Evolutionary conservation across 805 yeast species (phyloP), one percentile per base, ranked within the genome.

Genomic region (Candida schatavii): DNA sequence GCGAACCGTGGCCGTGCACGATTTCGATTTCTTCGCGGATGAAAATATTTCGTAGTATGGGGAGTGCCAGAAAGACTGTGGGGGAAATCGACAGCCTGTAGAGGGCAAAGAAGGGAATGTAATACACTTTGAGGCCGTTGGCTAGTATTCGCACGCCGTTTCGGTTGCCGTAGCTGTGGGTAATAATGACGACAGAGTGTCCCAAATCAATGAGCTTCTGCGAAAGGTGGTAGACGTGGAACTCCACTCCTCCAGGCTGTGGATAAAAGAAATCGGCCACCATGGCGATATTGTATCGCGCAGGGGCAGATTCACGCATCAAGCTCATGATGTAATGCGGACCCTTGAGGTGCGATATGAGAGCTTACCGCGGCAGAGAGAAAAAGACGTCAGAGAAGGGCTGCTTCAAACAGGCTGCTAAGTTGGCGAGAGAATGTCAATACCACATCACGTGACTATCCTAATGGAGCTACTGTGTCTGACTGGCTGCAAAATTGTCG

Each of bases 181-280:
- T 89, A 25, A 93, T 75, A 19, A 93, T 78, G 4, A 90, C 66
- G 9, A 91, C 97, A 3, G 86, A 78, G 56, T 90, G 97, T 6
- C 97, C 97, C 30, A 82, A 63, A 17, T 77, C 78, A 7, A 88
- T 83, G 41, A 90, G 75, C 54, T 83, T 80, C 61, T 88, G 95
- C 0, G 98, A 83, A 19, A 93, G 64, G 60, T 93, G 98, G 61
- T 88, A 88, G 14, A 91, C 86, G 59, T 93, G 99, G 47, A 91
- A 81, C 61, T 93, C 99, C 2, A 93, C 95, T 7, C 99, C 99
- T 3, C 99, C 99, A 0, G 97, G 85, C 59, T 93, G 99, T 9
- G 99, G 99, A 64, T 86, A 93, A 77, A 93, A 93, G 71, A 89
- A 93, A 64, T 93, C 99, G 34, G 95, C 86, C 3, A 90, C 87